Conservation (phyloP, 2,329 filamentous ascomycete genomes). For the Exophiala sp. region DNA sequence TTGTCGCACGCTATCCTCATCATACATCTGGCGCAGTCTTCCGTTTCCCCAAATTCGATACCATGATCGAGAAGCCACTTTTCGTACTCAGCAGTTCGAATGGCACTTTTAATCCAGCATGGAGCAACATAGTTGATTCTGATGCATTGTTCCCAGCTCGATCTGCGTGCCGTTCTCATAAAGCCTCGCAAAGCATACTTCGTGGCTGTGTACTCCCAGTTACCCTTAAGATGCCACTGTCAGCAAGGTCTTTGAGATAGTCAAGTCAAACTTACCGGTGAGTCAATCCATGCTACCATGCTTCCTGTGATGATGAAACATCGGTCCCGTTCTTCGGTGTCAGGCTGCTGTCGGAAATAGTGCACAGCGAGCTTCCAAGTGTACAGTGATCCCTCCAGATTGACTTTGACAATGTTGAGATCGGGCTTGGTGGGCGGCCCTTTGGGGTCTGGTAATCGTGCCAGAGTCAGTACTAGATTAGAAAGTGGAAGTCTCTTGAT, state of each 20-base stretch:
- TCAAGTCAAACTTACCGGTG: conserved; percentile 32
- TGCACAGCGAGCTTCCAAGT: conserved; percentile 48
- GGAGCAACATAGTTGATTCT: conserved; percentile 49
- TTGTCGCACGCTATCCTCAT: conserved; percentile 32
- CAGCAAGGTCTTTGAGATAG: background rate
- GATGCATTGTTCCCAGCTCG: conserved; percentile 42
- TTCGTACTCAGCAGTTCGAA: conserved; percentile 20
- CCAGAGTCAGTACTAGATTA: background rate
- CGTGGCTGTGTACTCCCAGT: conserved; percentile 42
- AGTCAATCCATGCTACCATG: conserved; percentile 49
- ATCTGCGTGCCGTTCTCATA: conserved; percentile 41
- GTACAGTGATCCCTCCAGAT: conserved; percentile 43
- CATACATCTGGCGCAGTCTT: conserved; percentile 21
- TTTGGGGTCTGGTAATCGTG: conserved; percentile 3
- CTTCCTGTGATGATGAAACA: conserved; percentile 51
- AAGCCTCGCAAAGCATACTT: conserved; percentile 46
- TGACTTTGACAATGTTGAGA: conserved; percentile 43
- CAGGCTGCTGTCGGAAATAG: conserved; percentile 43
- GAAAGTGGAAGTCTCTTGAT: background rate
- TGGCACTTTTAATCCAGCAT: conserved; percentile 29
- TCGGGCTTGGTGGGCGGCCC: conserved; percentile 37
- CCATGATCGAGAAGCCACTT: conserved; percentile 17
- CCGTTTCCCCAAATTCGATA: conserved; percentile 22
- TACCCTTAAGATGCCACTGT: conserved; percentile 30
- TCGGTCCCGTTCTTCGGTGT: conserved; percentile 37